These are phyloP conservation scores for Aspergillus asperescens DNA, from an alignment of 495 filamentous ascomycete species.

Conservation along the genomic window DNA sequence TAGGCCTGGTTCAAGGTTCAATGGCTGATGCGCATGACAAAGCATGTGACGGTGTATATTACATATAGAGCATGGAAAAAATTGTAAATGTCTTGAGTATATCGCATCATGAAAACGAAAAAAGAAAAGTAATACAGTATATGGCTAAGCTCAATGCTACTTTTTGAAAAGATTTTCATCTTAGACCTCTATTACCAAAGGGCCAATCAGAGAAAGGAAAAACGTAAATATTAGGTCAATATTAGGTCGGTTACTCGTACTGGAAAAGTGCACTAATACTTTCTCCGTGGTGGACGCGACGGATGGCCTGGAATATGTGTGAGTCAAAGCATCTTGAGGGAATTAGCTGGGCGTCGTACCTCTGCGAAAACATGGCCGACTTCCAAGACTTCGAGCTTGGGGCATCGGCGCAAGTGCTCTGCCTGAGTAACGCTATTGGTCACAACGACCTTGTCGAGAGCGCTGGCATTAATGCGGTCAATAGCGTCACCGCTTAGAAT, in stretches of 20 bases:
- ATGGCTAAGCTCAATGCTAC: slow-evolving; percentile 15
- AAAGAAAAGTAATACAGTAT: slow-evolving; percentile 9
- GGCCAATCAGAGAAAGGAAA: slow-evolving; percentile 4
- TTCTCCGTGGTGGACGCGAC: slow-evolving; percentile 94
- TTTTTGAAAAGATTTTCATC: slow-evolving; percentile 11
- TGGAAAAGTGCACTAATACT: slow-evolving; percentile 97
- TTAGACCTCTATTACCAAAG: slow-evolving; percentile 12
- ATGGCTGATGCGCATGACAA: background rate
- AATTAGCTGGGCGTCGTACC: slow-evolving; percentile 36
- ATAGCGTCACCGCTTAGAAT: slow-evolving; percentile 93
- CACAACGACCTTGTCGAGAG: slow-evolving; percentile 84
- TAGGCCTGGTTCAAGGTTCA: background rate
- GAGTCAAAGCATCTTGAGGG: slow-evolving; percentile 19
- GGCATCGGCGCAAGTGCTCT: slow-evolving; percentile 67
- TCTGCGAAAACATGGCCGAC: slow-evolving; percentile 92
- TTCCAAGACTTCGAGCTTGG: slow-evolving; percentile 88
- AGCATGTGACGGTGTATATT: slow-evolving; percentile 5
- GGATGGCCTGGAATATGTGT: slow-evolving; percentile 63
- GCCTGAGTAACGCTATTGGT: slow-evolving; percentile 91
- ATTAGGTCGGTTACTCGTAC: slow-evolving; percentile 54
- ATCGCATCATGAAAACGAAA: slow-evolving; percentile 8
- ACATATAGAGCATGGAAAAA: slow-evolving; percentile 14
- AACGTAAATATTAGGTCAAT: background rate
- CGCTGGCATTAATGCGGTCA: slow-evolving; percentile 83
- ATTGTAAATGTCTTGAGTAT: slow-evolving; percentile 16